Conservation (phyloP, 345 rosid genomes). For the Corchorus capsularis region DNA sequence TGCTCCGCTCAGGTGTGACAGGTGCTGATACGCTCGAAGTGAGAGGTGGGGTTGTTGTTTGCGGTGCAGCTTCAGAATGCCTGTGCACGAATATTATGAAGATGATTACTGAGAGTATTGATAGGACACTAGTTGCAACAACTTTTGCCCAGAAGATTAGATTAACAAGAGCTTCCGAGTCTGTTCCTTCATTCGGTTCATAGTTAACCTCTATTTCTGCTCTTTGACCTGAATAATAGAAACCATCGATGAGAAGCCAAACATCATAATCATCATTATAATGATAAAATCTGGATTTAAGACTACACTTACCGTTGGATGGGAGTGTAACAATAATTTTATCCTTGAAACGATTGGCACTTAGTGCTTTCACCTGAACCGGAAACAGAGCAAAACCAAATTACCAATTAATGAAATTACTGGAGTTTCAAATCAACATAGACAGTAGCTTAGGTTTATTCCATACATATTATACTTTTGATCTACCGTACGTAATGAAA, state of each 20-base stretch:
- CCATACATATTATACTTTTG: neutral
- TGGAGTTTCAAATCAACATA: neutral
- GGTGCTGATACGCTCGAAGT: slow-evolving; percentile 40
- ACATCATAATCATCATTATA: neutral
- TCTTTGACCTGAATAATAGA: slow-evolving; percentile 61
- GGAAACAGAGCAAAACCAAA: slow-evolving; percentile 10
- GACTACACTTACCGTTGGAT: slow-evolving; percentile 58
- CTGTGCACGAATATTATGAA: slow-evolving; percentile 26
- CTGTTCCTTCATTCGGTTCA: slow-evolving; percentile 37
- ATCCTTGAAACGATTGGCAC: slow-evolving; percentile 55
- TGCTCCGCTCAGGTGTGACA: slow-evolving; percentile 54
- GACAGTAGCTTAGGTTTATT: neutral
- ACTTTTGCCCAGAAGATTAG: slow-evolving; percentile 24
- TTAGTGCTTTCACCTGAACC: slow-evolving; percentile 55
- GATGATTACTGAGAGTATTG: slow-evolving; percentile 26
- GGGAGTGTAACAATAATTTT: slow-evolving; percentile 66
- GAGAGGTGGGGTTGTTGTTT: slow-evolving; percentile 29
- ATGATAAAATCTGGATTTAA: neutral
- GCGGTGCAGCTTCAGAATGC: slow-evolving; percentile 22
- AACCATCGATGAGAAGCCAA: slow-evolving; percentile 1
- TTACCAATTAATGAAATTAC: slow-evolving; percentile 1
- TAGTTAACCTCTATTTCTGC: slow-evolving; percentile 57
- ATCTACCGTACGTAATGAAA: too few species aligned
- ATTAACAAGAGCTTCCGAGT: slow-evolving; percentile 17
- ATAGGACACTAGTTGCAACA: slow-evolving; percentile 25